A percentile compares a stretch with the other conserved stretches of the same genome.
Evolutionary conservation across 345 rosid genomes (phyloP).

Genomic region (Lepidium africanum): DNA sequence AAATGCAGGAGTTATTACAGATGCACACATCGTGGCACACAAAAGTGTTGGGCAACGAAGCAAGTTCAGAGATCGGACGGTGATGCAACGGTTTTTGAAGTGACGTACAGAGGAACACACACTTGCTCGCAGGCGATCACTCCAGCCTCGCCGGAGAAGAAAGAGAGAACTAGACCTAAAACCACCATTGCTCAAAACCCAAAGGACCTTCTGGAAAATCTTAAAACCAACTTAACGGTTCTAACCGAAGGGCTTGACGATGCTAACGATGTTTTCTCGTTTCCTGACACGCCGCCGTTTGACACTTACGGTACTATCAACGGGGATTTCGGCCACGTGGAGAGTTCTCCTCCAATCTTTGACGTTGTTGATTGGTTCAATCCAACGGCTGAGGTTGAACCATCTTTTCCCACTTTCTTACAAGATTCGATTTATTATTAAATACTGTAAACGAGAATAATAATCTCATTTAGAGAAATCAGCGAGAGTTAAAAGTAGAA

Average conservation of each 20-base stretch:
- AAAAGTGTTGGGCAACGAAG: constrained; percentile 81
- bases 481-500: not conserved
- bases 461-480: too few relatives aligned
- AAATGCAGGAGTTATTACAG: constrained; percentile 47
- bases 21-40: constrained; percentile 63
- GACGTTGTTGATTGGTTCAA: constrained; percentile 20
- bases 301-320: not conserved
- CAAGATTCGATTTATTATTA: constrained; percentile 11
- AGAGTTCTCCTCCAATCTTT: constrained; percentile 15
- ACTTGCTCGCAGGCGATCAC: constrained; percentile 40
- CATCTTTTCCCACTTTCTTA: constrained; percentile 20
- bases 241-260: constrained; percentile 19
- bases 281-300: constrained; percentile 26
- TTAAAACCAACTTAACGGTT: constrained; percentile 21
- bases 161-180: not conserved
- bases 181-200: not conserved
- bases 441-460: not conserved
- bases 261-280: constrained; percentile 23
- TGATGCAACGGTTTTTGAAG: constrained; percentile 63
- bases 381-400: constrained; percentile 22
- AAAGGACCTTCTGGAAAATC: constrained; percentile 15
- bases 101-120: constrained; percentile 79
- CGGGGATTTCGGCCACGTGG: constrained; percentile 10
- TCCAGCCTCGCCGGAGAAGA: constrained; percentile 20
- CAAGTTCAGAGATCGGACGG: constrained; percentile 83